Evolutionary conservation across 2,329 filamentous ascomycete genomes (phyloP).

Genomic region (Paraphaeosphaeria minitans): DNA sequence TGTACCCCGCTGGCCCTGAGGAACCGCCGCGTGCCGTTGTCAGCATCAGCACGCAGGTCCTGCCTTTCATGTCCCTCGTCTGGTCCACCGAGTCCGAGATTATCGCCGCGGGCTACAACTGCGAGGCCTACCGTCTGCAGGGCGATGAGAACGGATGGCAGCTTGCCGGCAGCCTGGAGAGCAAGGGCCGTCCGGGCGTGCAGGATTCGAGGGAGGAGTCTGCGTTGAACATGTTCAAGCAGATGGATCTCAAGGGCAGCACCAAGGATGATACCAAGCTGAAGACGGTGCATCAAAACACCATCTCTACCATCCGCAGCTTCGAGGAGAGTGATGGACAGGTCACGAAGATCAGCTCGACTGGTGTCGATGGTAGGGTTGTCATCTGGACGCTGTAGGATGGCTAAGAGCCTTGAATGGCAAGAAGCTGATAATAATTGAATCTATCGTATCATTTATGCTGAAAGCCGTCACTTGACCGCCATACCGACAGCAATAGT

Average conservation of each 20-base stretch:
- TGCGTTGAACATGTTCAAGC: slow-evolving; percentile 95
- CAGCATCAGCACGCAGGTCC: slow-evolving; percentile 83
- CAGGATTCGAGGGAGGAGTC: slow-evolving; percentile 79
- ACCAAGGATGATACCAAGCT: slow-evolving; percentile 89
- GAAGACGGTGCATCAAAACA: slow-evolving; percentile 96
- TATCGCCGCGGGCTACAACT: slow-evolving; percentile 88
- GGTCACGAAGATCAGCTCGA: slow-evolving; percentile 79
- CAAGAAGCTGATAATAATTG: not conserved
- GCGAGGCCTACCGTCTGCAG: slow-evolving; percentile 86
- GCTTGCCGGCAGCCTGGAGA: slow-evolving; percentile 79
- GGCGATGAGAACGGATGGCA: slow-evolving; percentile 83
- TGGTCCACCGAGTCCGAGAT: slow-evolving; percentile 94
- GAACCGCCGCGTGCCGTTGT: slow-evolving; percentile 90
- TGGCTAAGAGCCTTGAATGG: not conserved
- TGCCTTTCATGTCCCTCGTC: slow-evolving; percentile 90
- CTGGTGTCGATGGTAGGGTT: slow-evolving; percentile 55
- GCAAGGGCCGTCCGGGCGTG: slow-evolving; percentile 66
- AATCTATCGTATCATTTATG: not conserved
- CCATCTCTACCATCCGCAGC: slow-evolving; percentile 80
- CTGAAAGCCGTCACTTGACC: not conserved
- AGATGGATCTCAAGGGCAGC: slow-evolving; percentile 98
- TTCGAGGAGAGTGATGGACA: slow-evolving; percentile 70
- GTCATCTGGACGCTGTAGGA: slow-evolving; percentile 54
- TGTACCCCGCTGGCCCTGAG: slow-evolving; percentile 90
- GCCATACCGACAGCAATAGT: not conserved